Base-by-base conservation (phyloP, 495 filamentous ascomycete genomes). In the Penicillium paradoxum region DNA sequence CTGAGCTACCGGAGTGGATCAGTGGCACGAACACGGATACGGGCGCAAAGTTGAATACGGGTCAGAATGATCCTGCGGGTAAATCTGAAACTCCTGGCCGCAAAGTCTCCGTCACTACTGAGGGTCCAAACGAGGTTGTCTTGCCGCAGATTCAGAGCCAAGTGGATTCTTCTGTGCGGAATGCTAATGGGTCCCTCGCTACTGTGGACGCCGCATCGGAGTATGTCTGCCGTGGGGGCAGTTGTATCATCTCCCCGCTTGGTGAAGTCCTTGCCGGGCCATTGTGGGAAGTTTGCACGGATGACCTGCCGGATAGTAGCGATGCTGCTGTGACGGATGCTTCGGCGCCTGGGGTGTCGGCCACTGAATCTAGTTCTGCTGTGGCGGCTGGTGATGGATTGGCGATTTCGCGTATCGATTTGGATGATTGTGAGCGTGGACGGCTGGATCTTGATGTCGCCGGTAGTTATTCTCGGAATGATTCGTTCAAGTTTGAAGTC, bases 181-280 rank as follows among this genome's bases (percentile, higher is more conserved):
- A 44, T 29, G 21, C n/a, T 9, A 29, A 17, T 6, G n/a, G 29
- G 3, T 24, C 25, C 9, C n/a, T 27, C 2, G 24, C n/a, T 29
- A 15, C 41, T 10, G n/a, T 24, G 24, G 24, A 17, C 3, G 11
- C 41, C 24, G 25, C 8, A 2, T 18, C 9, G 24, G 41, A 44
- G 25, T 44, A 44, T 44, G 41, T 29, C 24, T 44, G 41, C 29
- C 78, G 85, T 7, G 92, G 91, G 22, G 92, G 92, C 0, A 92
- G 87, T 0, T 86, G 83, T 56, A 91, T 97, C 55, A 73, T 95
- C 40, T 84, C 79, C 6, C 92, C 92, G 0, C 72, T 87, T 27
- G 92, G 92, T 0, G 79, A 91, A 4, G 79, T 91, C 3, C 65
- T 96, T 0, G 82, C 80, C 0, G 90, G 89, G 0, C 92, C 92